These are phyloP conservation scores for Globisporangium emineosum DNA, from an alignment of 352 stramenopile species.

Conservation along the genomic window DNA sequence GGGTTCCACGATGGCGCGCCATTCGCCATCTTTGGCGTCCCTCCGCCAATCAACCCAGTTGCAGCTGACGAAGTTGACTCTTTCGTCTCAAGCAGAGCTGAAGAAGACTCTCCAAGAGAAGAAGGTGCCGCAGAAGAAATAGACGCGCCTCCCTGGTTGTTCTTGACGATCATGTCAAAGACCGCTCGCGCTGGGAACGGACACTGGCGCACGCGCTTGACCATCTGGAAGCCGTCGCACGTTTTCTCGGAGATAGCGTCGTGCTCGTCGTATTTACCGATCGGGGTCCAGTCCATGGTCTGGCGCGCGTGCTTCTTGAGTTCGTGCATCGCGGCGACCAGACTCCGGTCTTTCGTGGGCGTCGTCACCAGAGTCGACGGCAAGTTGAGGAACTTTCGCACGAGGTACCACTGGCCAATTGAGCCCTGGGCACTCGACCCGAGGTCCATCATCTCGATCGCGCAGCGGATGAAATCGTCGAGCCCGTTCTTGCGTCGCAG, in stretches of 20 bases:
- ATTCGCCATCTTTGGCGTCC: background rate
- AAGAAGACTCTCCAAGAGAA: background rate
- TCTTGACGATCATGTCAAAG: conserved; percentile 69
- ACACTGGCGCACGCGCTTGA: conserved; percentile 61
- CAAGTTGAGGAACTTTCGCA: conserved; percentile 64
- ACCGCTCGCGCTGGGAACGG: conserved; percentile 63
- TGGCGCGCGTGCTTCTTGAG: conserved; percentile 44
- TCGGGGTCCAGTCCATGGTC: conserved; percentile 31
- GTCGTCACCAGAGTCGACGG: conserved; percentile 27
- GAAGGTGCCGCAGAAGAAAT: background rate
- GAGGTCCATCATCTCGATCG: conserved; percentile 60
- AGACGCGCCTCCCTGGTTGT: conserved; percentile 12
- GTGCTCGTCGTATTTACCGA: conserved; percentile 33
- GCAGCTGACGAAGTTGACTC: background rate
- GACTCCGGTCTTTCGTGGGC: conserved; percentile 51
- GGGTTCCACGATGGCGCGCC: conserved; percentile 27
- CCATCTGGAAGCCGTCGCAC: conserved; percentile 56
- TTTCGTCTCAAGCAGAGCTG: background rate
- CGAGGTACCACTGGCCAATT: conserved; percentile 64
- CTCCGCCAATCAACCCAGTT: background rate
- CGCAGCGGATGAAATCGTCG: conserved; percentile 57
- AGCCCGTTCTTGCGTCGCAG: conserved; percentile 59
- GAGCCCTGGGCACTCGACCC: conserved; percentile 39
- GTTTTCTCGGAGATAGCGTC: conserved; percentile 57
- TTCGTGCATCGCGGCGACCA: conserved; percentile 48